Percentiles rank a stretch among this genome's conserved stretches.
Evolutionary conservation across 805 yeast species (phyloP).

Genomic region (Kregervanrija pseudodelftensis): DNA sequence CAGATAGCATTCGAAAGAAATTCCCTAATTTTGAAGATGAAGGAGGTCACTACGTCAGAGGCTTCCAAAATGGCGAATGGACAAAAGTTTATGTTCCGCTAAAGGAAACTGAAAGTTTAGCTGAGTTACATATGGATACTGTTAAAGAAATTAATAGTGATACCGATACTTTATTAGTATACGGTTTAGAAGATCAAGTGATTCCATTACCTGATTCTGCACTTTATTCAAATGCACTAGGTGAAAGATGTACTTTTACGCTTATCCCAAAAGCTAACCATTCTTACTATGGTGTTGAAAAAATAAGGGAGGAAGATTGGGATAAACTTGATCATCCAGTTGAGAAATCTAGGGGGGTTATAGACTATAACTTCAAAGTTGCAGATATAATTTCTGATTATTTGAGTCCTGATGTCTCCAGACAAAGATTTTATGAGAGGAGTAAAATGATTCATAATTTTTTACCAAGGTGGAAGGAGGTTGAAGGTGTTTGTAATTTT

Average conservation of each 20-base stretch:
- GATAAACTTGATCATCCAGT: conserved; percentile 17
- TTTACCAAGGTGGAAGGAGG: conserved; percentile 47
- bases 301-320: conserved; percentile 28
- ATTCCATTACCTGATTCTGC: conserved; percentile 62
- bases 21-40: conserved; percentile 33
- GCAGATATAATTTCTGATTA: conserved; percentile 42
- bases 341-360: conserved; percentile 28
- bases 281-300: conserved; percentile 55
- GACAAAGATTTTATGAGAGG: conserved; percentile 41
- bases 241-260: conserved; percentile 48
- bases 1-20: conserved; percentile 28
- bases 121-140: conserved; percentile 36
- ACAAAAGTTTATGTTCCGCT: conserved; percentile 35
- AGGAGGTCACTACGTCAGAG: conserved; percentile 34
- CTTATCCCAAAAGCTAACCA: conserved; percentile 72
- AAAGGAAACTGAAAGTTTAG: conserved; percentile 45
- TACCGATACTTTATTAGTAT: conserved; percentile 48
- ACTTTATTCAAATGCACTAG: conserved; percentile 48
- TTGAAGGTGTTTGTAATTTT: conserved; percentile 67
- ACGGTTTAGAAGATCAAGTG: conserved; percentile 61
- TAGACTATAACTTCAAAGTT: conserved; percentile 55
- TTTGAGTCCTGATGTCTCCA: conserved; percentile 35
- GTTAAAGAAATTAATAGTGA: conserved; percentile 34
- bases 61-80: conserved; percentile 46
- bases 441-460: conserved; percentile 30